Evolutionary conservation across 2,329 filamentous ascomycete species (phyloP).

Genomic region (Amylocarpus encephaloides): DNA sequence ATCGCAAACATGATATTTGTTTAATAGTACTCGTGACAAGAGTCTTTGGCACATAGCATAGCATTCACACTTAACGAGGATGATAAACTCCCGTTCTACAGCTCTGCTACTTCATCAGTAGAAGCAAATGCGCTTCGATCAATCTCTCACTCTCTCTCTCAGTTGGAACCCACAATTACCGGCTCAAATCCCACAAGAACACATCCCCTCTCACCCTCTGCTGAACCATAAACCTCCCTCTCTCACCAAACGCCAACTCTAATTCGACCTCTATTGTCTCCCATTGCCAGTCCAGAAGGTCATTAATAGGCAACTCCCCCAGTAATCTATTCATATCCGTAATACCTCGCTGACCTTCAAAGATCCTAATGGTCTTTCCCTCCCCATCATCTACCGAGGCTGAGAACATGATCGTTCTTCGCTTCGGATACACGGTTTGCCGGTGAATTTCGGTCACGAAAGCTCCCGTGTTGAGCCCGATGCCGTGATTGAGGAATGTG

Average conservation of each 20-base stretch:
- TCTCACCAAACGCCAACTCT: constrained; percentile 15
- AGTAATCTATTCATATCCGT: constrained; percentile 66
- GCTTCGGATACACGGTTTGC: constrained; percentile 6
- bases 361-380: constrained; percentile 58
- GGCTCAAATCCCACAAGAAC: not conserved
- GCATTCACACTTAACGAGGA: no score
- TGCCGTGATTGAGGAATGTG: constrained; percentile 4
- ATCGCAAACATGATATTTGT: no score
- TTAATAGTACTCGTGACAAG: no score
- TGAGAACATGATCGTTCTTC: constrained; percentile 40
- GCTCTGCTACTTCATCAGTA: no score
- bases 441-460: constrained; percentile 6
- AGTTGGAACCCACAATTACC: not conserved
- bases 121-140: not conserved
- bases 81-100: no score
- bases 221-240: constrained; percentile 11
- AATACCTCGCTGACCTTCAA: constrained; percentile 64
- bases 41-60: no score
- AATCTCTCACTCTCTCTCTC: not conserved
- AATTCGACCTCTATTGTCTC: constrained; percentile 17
- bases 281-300: constrained; percentile 46
- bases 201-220: not conserved
- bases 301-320: constrained; percentile 60
- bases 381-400: constrained; percentile 41
- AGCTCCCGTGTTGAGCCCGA: constrained; percentile 6